Base-by-base conservation (phyloP, 352 stramenopile genomes). In the Phytophthora boehmeriae region DNA sequence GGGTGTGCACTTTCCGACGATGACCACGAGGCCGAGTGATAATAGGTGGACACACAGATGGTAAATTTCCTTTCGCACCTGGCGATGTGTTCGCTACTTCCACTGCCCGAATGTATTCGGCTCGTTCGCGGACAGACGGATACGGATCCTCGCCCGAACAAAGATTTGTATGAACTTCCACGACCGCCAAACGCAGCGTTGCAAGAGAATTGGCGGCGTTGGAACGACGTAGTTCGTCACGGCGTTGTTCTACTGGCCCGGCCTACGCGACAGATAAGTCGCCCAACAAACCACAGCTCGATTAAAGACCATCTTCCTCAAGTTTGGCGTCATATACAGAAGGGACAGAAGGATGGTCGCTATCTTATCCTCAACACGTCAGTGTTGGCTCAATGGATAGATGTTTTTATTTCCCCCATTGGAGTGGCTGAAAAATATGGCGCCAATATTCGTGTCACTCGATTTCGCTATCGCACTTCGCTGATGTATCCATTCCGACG, bases 131-230 rank as follows among this genome's bases (percentile, higher is more conserved):
- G 14, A 13, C 25, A 52, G 17, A 32, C 34, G 0, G 9, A 25
- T 0, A 16, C 14, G 19, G 43, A 54, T 4, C 44, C 44, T 4
- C 32, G 34, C 1, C 43, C 54, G 10, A 62, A 54, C 34, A 49
- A 62, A 14, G 28, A 62, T 38, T 39, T 62, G 19, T 42, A 44
- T 25, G 34, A 62, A 20, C 36, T 54, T 4, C 34, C 42, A 6
- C 16, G 14, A 9, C 32, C 54, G 1, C 32, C 8, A 0, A 36
- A 54, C 16, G 17, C 22, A 5, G 32, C 2, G 3, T 16, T 48
- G 6, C 54, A 42, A 8, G 38, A 58, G 17, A 17, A 19, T 20
- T 53, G 42, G 9, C 2, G 14, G 1, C 44, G 25, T 14, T 63
- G 55, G 55, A 63, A 63, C 9, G 27, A 44, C 1, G 20, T 56